Evolutionary conservation across 192 early-diverging fungal genomes (phyloP).

Genomic region (Rhizophagus sp.): DNA sequence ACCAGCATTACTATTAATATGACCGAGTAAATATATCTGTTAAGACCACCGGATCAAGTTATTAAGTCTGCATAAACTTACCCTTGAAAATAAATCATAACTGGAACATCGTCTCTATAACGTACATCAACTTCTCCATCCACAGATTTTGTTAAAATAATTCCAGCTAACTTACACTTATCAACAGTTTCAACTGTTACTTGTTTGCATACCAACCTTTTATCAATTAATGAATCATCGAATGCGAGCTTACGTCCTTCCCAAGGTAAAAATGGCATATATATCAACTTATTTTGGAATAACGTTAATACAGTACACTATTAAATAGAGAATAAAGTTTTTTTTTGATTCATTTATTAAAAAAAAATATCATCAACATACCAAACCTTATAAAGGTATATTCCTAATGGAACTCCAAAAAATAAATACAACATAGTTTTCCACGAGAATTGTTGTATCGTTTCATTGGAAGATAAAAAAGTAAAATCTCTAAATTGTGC

Average conservation of each 20-base stretch:
- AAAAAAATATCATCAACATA: not conserved
- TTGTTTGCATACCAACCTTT: slow-evolving; percentile 14
- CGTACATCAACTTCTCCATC: not conserved
- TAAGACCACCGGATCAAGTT: too few species aligned
- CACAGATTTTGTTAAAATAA: slow-evolving; percentile 18
- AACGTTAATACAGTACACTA: slow-evolving; percentile 42
- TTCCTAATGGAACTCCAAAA: slow-evolving; percentile 31
- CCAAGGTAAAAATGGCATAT: slow-evolving; percentile 41
- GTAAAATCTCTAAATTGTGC: not conserved
- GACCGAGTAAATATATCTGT: not conserved
- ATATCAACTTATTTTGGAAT: slow-evolving; percentile 49
- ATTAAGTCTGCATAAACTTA: not conserved
- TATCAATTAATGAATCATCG: not conserved
- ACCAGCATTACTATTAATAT: slow-evolving; percentile 39
- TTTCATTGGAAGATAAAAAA: not conserved
- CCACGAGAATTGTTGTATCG: not conserved
- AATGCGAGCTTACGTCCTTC: slow-evolving; percentile 33
- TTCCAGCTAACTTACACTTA: slow-evolving; percentile 12
- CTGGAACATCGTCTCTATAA: slow-evolving; percentile 13
- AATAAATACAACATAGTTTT: not conserved
- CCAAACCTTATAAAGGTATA: slow-evolving; percentile 36
- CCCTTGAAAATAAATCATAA: slow-evolving; percentile 50
- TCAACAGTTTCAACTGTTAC: slow-evolving; percentile 17
- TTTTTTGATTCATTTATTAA: not conserved
- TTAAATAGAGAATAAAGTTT: not conserved